These are phyloP conservation scores for Candida krabiensis DNA, from an alignment of 805 yeast genomes.

Conservation along the genomic window DNA sequence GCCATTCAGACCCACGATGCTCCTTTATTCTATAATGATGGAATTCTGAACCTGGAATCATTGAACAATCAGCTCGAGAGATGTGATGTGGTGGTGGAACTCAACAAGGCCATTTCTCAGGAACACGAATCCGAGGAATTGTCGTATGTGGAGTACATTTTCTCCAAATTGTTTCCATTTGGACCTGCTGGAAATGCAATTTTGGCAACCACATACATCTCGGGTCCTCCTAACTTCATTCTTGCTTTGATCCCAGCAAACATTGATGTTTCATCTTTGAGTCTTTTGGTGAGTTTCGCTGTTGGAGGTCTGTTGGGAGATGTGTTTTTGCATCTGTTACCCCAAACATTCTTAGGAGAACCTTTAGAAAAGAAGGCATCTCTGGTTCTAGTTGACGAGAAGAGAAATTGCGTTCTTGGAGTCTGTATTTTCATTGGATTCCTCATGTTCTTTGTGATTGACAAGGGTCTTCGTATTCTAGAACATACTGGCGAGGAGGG, in stretches of 20 bases:
- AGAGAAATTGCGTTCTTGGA: slow-evolving; percentile 50
- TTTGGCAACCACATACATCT: slow-evolving; percentile 61
- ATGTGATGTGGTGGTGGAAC: slow-evolving; percentile 41
- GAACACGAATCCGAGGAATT: slow-evolving; percentile 8
- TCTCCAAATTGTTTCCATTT: slow-evolving; percentile 46
- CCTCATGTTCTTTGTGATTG: slow-evolving; percentile 57
- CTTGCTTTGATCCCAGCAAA: slow-evolving; percentile 57
- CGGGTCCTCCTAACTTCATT: slow-evolving; percentile 62
- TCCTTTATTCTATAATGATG: slow-evolving; percentile 37
- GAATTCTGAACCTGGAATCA: slow-evolving; percentile 41
- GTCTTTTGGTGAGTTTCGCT: slow-evolving; percentile 66
- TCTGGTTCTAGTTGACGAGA: slow-evolving; percentile 52
- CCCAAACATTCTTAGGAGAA: slow-evolving; percentile 64
- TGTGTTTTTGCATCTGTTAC: slow-evolving; percentile 68
- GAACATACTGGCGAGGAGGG: slow-evolving; percentile 34
- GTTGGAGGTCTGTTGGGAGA: slow-evolving; percentile 78
- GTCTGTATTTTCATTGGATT: slow-evolving; percentile 61
- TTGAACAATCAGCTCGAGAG: slow-evolving; percentile 30
- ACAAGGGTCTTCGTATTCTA: slow-evolving; percentile 56
- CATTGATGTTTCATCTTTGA: slow-evolving; percentile 49
- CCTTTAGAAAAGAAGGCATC: slow-evolving; percentile 40
- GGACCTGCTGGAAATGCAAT: slow-evolving; percentile 64
- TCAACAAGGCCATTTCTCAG: slow-evolving; percentile 28
- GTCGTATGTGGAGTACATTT: slow-evolving; percentile 38
- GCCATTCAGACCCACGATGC: background rate